Conservation (phyloP, 441 rosid genomes). For the Capsella rubella region DNA sequence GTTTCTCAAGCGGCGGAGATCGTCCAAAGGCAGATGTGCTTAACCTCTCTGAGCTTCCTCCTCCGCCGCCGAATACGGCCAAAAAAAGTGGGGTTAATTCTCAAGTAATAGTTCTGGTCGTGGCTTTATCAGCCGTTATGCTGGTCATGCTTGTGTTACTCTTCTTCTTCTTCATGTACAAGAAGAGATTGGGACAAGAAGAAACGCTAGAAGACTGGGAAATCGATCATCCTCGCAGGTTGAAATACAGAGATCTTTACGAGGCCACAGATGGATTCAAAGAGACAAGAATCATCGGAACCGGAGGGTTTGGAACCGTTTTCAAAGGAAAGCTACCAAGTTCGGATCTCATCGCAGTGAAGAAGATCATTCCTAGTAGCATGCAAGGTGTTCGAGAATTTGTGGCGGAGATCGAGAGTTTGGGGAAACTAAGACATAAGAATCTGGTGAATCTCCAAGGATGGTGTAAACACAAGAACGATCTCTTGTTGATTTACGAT, state of each 20-base stretch:
- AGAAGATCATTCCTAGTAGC: conserved; percentile 64
- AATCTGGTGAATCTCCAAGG: conserved; percentile 80
- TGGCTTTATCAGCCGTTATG: conserved; percentile 47
- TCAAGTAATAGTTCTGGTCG: conserved; percentile 50
- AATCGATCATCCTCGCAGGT: conserved; percentile 75
- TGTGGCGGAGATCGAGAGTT: conserved; percentile 76
- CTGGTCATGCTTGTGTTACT: conserved; percentile 48
- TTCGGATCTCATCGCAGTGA: conserved; percentile 61
- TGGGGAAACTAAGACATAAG: conserved; percentile 70
- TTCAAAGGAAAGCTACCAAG: conserved; percentile 56
- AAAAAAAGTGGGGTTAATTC: conserved; percentile 35
- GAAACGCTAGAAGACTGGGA: conserved; percentile 81
- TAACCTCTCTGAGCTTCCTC: conserved; percentile 51
- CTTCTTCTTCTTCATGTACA: conserved; percentile 36
- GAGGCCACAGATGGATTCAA: conserved; percentile 69
- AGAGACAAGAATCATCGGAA: conserved; percentile 59
- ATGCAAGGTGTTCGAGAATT: conserved; percentile 80
- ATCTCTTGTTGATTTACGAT: conserved; percentile 71
- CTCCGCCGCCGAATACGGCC: conserved; percentile 43
- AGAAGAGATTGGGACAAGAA: conserved; percentile 24
- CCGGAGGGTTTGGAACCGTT: conserved; percentile 78
- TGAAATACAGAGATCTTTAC: conserved; percentile 61
- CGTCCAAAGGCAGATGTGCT: conserved; percentile 38
- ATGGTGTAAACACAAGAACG: conserved; percentile 70
- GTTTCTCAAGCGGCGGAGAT: conserved; percentile 50